Evolutionary conservation across 1,284 basidiomycete species (phyloP).

Genomic region (Fomitopsis betulina): DNA sequence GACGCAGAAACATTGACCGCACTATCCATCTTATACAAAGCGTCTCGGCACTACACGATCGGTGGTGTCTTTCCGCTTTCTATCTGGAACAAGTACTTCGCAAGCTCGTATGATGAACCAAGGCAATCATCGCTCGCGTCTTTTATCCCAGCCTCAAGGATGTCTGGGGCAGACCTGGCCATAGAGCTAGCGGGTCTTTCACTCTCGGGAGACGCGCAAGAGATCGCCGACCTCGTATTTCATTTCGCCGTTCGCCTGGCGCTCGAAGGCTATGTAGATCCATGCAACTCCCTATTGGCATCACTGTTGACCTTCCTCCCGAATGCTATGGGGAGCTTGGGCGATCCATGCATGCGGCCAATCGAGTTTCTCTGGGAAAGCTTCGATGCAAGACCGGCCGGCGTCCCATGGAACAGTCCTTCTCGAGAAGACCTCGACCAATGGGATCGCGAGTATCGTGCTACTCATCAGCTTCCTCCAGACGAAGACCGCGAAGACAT

Average conservation of each 20-base stretch:
- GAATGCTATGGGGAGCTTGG: background rate
- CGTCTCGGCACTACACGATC: background rate
- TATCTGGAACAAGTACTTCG: background rate
- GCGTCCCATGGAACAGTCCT: background rate
- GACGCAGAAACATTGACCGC: background rate
- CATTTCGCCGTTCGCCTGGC: background rate
- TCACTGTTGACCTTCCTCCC: background rate
- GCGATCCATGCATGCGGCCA: background rate
- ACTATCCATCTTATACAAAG: background rate
- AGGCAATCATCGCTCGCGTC: background rate
- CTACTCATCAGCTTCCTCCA: no score
- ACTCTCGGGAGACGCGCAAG: background rate
- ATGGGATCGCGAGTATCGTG: background rate
- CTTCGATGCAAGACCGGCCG: background rate
- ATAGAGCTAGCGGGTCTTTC: background rate
- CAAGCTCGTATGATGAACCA: background rate
- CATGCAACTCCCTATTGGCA: background rate
- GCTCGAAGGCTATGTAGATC: background rate
- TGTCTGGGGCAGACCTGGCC: background rate
- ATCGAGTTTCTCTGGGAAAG: background rate
- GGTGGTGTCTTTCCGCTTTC: background rate
- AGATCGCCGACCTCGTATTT: background rate
- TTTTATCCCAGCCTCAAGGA: background rate
- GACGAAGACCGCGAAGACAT: background rate
- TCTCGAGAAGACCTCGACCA: background rate